phyloP scores from a whole-genome alignment of 78 protist genomes.

The Dictyostelium brefeldianum region DNA sequence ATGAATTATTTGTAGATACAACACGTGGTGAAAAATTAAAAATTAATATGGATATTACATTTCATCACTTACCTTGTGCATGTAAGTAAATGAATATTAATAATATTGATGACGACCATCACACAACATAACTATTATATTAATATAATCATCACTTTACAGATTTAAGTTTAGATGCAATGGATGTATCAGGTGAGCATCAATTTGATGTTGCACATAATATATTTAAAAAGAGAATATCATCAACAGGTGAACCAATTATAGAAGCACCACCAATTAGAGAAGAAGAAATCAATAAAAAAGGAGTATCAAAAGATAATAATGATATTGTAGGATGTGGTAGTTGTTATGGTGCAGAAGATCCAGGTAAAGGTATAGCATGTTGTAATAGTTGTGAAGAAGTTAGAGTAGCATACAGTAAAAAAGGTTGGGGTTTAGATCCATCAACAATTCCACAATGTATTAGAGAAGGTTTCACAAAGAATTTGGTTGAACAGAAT shows the following conservation, averaged over 20 bases:
- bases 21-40: conserved; percentile 84
- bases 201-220: conserved; percentile 87
- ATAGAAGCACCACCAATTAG: conserved; percentile 55
- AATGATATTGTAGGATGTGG: conserved; percentile 83
- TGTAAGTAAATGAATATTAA: conserved; percentile 45
- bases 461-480: conserved; percentile 73
- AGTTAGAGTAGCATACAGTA: conserved; percentile 86
- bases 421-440: conserved; percentile 91
- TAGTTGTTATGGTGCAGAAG: conserved; percentile 94
- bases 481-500: conserved; percentile 71
- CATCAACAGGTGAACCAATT: conserved; percentile 49
- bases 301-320: not conserved
- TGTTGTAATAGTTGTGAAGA: conserved; percentile 97
- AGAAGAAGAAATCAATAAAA: conserved; percentile 42
- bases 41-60: conserved; percentile 89
- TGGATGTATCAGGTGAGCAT: conserved; percentile 95
- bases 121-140: not conserved
- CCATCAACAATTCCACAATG: conserved; percentile 63
- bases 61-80: conserved; percentile 85
- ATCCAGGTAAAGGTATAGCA: conserved; percentile 26
- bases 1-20: conserved; percentile 83
- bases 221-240: conserved; percentile 77
- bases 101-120: not conserved
- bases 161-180: conserved; percentile 88
- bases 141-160: too few relatives aligned